Evolutionary conservation across 345 rosid genomes (phyloP), one percentile per base, ranked within the genome.

Genomic region (Euclidium syriacum): DNA sequence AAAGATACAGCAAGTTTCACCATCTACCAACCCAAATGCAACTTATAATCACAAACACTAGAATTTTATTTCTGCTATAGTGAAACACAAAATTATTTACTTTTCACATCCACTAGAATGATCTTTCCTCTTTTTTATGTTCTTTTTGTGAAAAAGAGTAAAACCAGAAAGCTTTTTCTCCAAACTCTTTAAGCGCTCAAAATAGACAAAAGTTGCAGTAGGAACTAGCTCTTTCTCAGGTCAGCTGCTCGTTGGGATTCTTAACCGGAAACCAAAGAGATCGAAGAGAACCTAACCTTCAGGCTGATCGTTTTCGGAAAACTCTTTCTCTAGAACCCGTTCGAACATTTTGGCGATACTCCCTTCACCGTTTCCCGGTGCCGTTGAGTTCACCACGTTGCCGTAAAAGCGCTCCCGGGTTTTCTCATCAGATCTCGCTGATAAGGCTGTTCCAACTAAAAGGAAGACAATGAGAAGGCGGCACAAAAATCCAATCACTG

Each of bases 331-430:
- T 10, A 95, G 87, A 54, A 90, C 97, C 22, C 84, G 81, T 77
- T 90, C 95, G 81, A 95, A 90, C 84, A 95, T 95, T 78, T 88
- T 69, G 15, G 97, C 97, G 32, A 95, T 85, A 58, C 89, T 95
- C 8, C 86, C 91, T 32, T 84, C 96, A 2, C 81, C 85, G 12
- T 76, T 65, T 14, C 62, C 87, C 3, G 92, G 78, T 4, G 79
- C 82, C 38, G 96, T 77, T 1, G 87, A 78, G 78, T 95, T 95
- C 25, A 86, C 64, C 22, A 95, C 58, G 59, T 75, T 86, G 9
- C 99, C 99, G 73, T 95, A 95, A 78, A 95, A 95, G 70, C 96
- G 74, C 64, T 86, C 86, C 32, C 97, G 71, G n/a, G 59, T 81
- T 64, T 95, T 97, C 76, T 83, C 52, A 58, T 95, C 97, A 62